Evolutionary conservation across 2,329 filamentous ascomycete species (phyloP), one percentile per base, ranked within the genome.

Genomic region (Venturia asperata): DNA sequence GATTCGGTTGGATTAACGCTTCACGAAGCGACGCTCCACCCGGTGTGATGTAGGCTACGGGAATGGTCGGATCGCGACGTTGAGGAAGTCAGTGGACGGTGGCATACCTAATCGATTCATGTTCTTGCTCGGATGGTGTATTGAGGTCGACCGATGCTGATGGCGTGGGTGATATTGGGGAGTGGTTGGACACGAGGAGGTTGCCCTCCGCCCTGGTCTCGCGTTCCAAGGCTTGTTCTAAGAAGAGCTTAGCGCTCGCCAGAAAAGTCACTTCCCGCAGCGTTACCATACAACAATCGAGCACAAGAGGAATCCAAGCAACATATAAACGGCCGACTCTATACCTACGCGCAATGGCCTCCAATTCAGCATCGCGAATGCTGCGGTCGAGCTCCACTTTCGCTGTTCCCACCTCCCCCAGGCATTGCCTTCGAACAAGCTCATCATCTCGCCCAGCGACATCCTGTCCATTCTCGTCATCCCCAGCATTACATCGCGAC

Each of bases 401-500:
- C 17, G 39, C 37, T 27, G n/a, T n/a, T 15, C 30, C 43, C 24
- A 49, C 45, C n/a, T 3, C 43, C 24, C 43, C 37, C 24, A 63
- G n/a, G 45, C 37, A 43, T 42, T 43, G 60, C 60, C 39, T 61
- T 15, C 30, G 43, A 24, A 27, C 19, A 9, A 17, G 13, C 43
- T 10, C 60, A n/a, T 19, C 10, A 47, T 47, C 27, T 21, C 60
- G 27, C n/a, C n/a, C 39, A n/a, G 13, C 62, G 37, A 39, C 42
- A 24, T 24, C n/a, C 63, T 60, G 24, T 37, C 63, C 34, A 64
- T 64, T 60, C 49, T 64, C 52, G 34, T 61, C 63, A 2, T 42
- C 52, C 47, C 42, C 63, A 37, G 19, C 45, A 13, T n/a, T 17
- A 17, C 62, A 47, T 21, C 39, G 43, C 11, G 92, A 97, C 79